Conservation (phyloP, 192 early-diverging fungal species). For the Chytriomyces confervae region DNA sequence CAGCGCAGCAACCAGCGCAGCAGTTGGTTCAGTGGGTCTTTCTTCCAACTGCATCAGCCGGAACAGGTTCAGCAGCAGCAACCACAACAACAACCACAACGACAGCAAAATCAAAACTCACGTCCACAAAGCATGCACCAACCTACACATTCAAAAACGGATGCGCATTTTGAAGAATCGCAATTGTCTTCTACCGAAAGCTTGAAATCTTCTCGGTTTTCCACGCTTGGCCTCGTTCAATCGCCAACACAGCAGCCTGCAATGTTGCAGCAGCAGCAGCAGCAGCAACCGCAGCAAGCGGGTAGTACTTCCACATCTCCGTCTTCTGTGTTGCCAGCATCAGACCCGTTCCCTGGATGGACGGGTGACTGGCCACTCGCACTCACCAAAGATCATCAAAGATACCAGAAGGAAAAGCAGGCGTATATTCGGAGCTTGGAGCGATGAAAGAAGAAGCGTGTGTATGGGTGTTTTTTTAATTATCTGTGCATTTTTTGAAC, state of each 20-base stretch:
- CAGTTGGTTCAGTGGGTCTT: neutral
- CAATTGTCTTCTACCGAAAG: too few species aligned
- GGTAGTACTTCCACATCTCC: neutral
- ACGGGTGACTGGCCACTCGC: slow-evolving; percentile 17
- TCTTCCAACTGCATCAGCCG: slow-evolving; percentile 9
- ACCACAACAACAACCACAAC: slow-evolving; percentile 30
- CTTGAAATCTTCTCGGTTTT: too few species aligned
- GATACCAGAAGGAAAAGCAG: neutral
- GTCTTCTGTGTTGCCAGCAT: neutral
- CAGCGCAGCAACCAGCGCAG: neutral
- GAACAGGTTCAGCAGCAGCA: slow-evolving; percentile 13
- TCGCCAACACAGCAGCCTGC: neutral
- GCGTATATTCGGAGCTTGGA: neutral
- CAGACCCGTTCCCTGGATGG: slow-evolving; percentile 25
- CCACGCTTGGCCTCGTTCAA: too few species aligned
- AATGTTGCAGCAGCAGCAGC: neutral
- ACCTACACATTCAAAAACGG: neutral
- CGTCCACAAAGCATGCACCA: slow-evolving; percentile 21
- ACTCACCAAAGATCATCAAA: slow-evolving; percentile 7
- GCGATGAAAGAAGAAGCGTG: neutral
- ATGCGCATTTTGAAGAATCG: too few species aligned
- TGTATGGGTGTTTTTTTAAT: neutral
- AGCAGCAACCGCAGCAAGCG: neutral
- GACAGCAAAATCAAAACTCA: slow-evolving; percentile 19
- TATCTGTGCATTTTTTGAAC: neutral